Evolutionary conservation across 768 basidiomycete genomes (phyloP).

Genomic region (Clathrus columnatus): DNA sequence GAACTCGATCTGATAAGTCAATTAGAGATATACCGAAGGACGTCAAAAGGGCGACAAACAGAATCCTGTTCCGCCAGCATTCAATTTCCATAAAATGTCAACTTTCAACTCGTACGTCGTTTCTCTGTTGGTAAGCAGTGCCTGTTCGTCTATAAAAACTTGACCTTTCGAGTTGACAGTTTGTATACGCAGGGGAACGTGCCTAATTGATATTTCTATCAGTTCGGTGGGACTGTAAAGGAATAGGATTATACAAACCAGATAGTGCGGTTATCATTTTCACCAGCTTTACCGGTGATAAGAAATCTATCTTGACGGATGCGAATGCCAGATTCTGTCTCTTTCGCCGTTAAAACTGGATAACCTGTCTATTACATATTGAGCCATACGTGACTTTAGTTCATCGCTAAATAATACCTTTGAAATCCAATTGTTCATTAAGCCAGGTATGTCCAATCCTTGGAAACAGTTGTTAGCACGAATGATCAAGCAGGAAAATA

Average conservation of each 20-base stretch:
- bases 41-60: slow-evolving; percentile 37
- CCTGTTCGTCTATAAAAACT: slow-evolving; percentile 45
- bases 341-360: slow-evolving; percentile 82
- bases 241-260: slow-evolving; percentile 42
- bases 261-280: slow-evolving; percentile 78
- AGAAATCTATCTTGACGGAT: slow-evolving; percentile 90
- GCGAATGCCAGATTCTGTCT: slow-evolving; percentile 58
- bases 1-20: slow-evolving; percentile 77
- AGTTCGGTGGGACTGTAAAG: neutral
- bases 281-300: slow-evolving; percentile 68
- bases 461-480: slow-evolving; percentile 13
- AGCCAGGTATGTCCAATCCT: slow-evolving; percentile 58
- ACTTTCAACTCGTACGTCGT: slow-evolving; percentile 66
- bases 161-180: slow-evolving; percentile 55
- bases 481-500: neutral
- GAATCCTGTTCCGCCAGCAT: slow-evolving; percentile 81
- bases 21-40: no score
- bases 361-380: slow-evolving; percentile 72
- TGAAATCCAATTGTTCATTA: slow-evolving; percentile 91
- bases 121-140: slow-evolving; percentile 63
- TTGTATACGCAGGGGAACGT: slow-evolving; percentile 69
- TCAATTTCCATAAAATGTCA: slow-evolving; percentile 77
- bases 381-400: no score
- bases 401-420: slow-evolving; percentile 39
- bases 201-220: slow-evolving; percentile 36